Conservation (phyloP, 176 grass and related monocot species). For the Phoenix dactylifera region DNA sequence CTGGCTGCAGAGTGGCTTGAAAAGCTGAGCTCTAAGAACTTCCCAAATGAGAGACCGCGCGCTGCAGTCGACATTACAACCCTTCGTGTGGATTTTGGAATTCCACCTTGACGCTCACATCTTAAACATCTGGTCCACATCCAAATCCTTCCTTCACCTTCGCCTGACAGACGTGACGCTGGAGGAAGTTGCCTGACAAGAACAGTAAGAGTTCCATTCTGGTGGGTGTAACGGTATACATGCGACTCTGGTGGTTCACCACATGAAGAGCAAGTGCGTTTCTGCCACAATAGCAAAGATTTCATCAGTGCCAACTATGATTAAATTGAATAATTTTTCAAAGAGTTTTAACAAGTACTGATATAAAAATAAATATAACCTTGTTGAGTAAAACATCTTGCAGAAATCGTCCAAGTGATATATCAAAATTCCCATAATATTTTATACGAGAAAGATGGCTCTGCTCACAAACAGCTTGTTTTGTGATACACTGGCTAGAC, state of each 20-base stretch:
- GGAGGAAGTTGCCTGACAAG: constrained; percentile 47
- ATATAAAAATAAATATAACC: constrained; percentile 28
- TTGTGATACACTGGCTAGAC: constrained; percentile 63
- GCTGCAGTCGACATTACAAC: constrained; percentile 63
- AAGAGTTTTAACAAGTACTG: not conserved
- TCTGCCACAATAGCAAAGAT: constrained; percentile 35
- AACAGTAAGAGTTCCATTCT: constrained; percentile 66
- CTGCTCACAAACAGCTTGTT: constrained; percentile 54
- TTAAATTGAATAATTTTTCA: no score
- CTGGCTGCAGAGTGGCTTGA: constrained; percentile 68
- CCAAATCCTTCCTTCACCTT: constrained; percentile 75
- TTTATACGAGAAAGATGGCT: constrained; percentile 66
- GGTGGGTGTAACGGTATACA: constrained; percentile 75
- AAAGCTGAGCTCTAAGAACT: constrained; percentile 94
- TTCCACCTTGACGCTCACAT: constrained; percentile 54
- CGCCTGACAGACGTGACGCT: constrained; percentile 41
- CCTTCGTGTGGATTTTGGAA: constrained; percentile 39
- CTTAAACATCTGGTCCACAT: constrained; percentile 90
- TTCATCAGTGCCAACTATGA: constrained; percentile 21
- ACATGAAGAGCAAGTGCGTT: constrained; percentile 60
- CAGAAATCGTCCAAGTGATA: constrained; percentile 71
- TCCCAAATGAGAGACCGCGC: constrained; percentile 73
- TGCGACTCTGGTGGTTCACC: constrained; percentile 75
- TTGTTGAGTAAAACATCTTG: constrained; percentile 61
- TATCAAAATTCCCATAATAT: constrained; percentile 74